Base-by-base conservation (phyloP, 75 land plant species). In the Pseudotsuga menziesii region DNA sequence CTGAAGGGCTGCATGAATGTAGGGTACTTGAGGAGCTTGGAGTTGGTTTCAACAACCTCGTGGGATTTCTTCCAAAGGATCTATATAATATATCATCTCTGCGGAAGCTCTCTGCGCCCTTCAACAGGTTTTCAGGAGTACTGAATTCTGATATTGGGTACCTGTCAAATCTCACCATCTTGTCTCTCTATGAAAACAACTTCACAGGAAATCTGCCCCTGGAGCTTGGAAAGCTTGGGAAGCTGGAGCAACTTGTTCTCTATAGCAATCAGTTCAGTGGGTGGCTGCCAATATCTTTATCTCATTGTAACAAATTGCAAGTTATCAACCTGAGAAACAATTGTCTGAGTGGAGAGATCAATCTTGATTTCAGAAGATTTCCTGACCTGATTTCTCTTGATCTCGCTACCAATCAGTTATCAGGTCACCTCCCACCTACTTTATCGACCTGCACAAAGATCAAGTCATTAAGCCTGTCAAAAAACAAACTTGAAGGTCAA, bases 171-270 rank as follows among this genome's bases (percentile, higher is more conserved):
- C 82, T 94, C 20, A 76, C 39, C 3, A 63, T 82, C 36, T 48
- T 94, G 13, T 88, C 87, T 72, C 88, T 94, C 57, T 81, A 78
- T 69, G 35, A 72, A 58, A 94, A 94, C 77, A 56, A 81, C 52
- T 82, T 94, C 26, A 79, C 73, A n/a, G 94, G 94, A 32, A 41
- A 55, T 2, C 67, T 93, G 12, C 89, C 93, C 1, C 54, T 17
- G 7, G 81, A 81, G 35, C 81, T 91, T 74, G 89, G 89, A 12
- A 81, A 70, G 79, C 87, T 91, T 27, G 36, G 74, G 20, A 75
- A 79, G 58, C 56, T 91, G 81, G 81, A 86, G 61, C 55, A 57
- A 20, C 70, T 86, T 9, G 27, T 72, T 23, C 72, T 91, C 36
- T 69, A 81, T 72, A 66, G 74, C 35, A 92, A 91, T 62, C 78